phyloP scores from a whole-genome alignment of 2,329 filamentous ascomycete genomes.

The Colletotrichum tabaci region DNA sequence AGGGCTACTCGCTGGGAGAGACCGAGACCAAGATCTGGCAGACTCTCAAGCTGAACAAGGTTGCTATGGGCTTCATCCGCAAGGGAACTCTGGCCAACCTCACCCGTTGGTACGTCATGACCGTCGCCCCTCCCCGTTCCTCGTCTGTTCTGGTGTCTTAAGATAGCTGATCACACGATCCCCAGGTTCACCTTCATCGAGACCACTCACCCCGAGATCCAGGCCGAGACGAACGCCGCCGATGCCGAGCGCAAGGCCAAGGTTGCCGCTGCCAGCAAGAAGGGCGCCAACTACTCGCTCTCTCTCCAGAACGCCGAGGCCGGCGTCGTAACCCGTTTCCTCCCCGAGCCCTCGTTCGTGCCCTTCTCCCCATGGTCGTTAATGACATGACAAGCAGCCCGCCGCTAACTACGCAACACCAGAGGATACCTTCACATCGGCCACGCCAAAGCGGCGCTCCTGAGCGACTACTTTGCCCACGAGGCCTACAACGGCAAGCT shows the following conservation, averaged over 20 bases:
- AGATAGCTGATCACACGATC: background rate
- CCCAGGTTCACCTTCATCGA: constrained; percentile 81
- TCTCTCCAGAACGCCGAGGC: constrained; percentile 87
- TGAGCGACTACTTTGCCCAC: constrained; percentile 98
- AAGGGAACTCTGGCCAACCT: constrained; percentile 84
- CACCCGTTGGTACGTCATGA: constrained; percentile 74
- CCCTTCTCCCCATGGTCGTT: background rate
- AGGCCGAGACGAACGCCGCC: constrained; percentile 77
- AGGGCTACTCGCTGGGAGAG: constrained; percentile 83
- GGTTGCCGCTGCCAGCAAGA: constrained; percentile 78
- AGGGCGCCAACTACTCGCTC: constrained; percentile 91
- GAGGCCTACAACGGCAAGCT: constrained; percentile 93
- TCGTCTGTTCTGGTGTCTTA: background rate
- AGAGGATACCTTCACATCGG: constrained; percentile 84
- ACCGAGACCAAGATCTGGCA: constrained; percentile 88
- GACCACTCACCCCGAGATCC: constrained; percentile 83
- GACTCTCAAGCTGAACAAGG: constrained; percentile 85
- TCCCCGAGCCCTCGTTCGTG: constrained; percentile 87
- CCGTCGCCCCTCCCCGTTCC: too few species aligned
- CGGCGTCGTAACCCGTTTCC: constrained; percentile 92
- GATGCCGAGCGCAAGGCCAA: constrained; percentile 79
- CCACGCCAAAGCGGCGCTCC: constrained; percentile 92
- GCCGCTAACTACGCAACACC: constrained; percentile 1
- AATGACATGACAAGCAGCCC: background rate
- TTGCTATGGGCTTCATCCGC: constrained; percentile 85